phyloP scores from a whole-genome alignment of 306 rosid species.

The Casuarina glauca region DNA sequence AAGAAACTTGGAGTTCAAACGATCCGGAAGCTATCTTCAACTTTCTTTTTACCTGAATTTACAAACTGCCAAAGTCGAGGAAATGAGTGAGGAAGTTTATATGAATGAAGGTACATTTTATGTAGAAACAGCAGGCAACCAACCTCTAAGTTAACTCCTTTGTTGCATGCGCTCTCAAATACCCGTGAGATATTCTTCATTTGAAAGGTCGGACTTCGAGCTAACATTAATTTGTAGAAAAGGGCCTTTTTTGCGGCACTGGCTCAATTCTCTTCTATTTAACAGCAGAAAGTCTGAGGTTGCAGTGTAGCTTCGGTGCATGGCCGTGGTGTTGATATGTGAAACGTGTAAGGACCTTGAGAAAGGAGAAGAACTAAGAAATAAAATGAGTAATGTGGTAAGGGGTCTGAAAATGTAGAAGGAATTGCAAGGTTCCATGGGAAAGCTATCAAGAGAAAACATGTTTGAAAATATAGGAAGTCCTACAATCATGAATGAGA shows the following conservation, averaged over 20 bases:
- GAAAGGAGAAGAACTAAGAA: constrained; percentile 5
- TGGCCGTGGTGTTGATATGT: constrained; percentile 28
- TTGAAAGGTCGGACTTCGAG: constrained; percentile 32
- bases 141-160: constrained; percentile 60
- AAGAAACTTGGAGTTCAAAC: constrained; percentile 36
- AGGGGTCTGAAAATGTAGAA: constrained; percentile 10
- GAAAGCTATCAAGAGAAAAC: too few relatives aligned
- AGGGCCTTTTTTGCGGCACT: constrained; percentile 39
- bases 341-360: constrained; percentile 31
- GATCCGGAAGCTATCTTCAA: constrained; percentile 62
- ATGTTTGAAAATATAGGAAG: neutral
- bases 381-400: constrained; percentile 10
- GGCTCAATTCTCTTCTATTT: constrained; percentile 47
- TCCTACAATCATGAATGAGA: too few relatives aligned
- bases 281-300: constrained; percentile 62
- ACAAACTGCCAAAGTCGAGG: constrained; percentile 53
- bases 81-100: constrained; percentile 1
- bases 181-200: constrained; percentile 58
- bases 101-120: neutral
- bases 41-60: constrained; percentile 40
- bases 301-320: constrained; percentile 59
- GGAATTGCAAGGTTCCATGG: constrained; percentile 43
- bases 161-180: constrained; percentile 65
- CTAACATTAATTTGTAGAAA: constrained; percentile 32
- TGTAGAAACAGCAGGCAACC: constrained; percentile 17